phyloP scores from a whole-genome alignment of 306 rosid species.

The Medicago ruthenica region DNA sequence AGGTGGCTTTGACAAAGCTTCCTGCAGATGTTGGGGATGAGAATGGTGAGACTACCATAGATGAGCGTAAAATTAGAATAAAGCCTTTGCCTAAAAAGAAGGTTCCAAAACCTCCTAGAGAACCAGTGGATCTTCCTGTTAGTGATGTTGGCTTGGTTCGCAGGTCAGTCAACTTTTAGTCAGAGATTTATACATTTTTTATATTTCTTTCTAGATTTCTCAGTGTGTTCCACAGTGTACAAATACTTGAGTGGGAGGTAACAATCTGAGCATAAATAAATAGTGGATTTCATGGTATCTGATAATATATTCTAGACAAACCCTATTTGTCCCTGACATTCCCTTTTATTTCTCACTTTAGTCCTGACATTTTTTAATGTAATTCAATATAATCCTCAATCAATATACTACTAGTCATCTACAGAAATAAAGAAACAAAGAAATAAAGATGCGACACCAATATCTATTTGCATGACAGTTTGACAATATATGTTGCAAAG shows the following conservation, averaged over 20 bases:
- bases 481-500: too few relatives aligned
- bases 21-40: conserved; percentile 99
- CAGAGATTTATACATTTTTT: background rate
- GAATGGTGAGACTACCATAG: conserved; percentile 93
- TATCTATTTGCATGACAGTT: background rate
- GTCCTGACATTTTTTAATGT: background rate
- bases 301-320: conserved; percentile 20
- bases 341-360: conserved; percentile 11
- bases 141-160: conserved; percentile 73
- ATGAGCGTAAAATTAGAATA: conserved; percentile 97
- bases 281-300: conserved; percentile 19
- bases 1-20: conserved; percentile 81
- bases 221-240: conserved; percentile 1
- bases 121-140: conserved; percentile 73
- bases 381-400: conserved; percentile 6
- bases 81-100: conserved; percentile 82
- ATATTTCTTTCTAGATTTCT: conserved; percentile 29
- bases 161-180: conserved; percentile 61
- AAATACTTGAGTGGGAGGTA: conserved; percentile 27
- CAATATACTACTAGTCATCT: conserved; percentile 10
- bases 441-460: background rate
- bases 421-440: too few relatives aligned
- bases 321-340: background rate
- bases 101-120: conserved; percentile 56
- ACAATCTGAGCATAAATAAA: conserved; percentile 25